Percentiles rank a stretch among this genome's conserved stretches.
Evolutionary conservation across 164 flowering plant species (phyloP).

Genomic region (Saururus chinensis): DNA sequence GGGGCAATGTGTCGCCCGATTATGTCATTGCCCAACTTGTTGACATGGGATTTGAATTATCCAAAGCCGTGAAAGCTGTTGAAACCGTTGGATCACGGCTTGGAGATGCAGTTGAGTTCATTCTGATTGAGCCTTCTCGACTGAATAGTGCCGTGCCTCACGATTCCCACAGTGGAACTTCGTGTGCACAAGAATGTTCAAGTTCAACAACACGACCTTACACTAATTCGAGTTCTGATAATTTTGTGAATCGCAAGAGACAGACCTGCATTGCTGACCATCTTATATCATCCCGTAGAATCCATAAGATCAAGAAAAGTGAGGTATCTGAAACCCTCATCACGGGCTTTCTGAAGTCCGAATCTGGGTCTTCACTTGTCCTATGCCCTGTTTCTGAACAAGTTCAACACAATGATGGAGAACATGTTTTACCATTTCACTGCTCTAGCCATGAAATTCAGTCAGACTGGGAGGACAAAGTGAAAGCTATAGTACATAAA

Average conservation of each 20-base stretch:
- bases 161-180: slow-evolving; percentile 1
- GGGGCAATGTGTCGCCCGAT: slow-evolving; percentile 16
- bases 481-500: slow-evolving; percentile 29
- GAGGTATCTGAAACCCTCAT: slow-evolving; percentile 7
- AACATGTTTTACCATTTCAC: slow-evolving; percentile 2
- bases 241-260: slow-evolving; percentile 17
- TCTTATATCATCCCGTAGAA: slow-evolving; percentile 16
- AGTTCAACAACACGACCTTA: slow-evolving; percentile 11
- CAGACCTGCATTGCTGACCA: slow-evolving; percentile 53
- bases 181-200: slow-evolving; percentile 13
- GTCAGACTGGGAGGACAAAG: slow-evolving; percentile 55
- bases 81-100: slow-evolving; percentile 50
- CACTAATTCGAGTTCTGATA: slow-evolving; percentile 20
- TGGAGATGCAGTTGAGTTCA: slow-evolving; percentile 38
- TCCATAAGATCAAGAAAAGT: slow-evolving; percentile 19
- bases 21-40: slow-evolving; percentile 36
- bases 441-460: slow-evolving; percentile 21
- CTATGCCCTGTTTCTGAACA: slow-evolving; percentile 2
- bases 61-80: slow-evolving; percentile 37
- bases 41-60: slow-evolving; percentile 64
- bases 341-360: slow-evolving; percentile 9
- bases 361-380: not conserved
- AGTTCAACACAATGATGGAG: not conserved
- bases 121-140: slow-evolving; percentile 25
- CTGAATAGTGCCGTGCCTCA: not conserved